Evolutionary conservation across 2,329 filamentous ascomycete genomes (phyloP).

Genomic region (Sphaerulina musiva): DNA sequence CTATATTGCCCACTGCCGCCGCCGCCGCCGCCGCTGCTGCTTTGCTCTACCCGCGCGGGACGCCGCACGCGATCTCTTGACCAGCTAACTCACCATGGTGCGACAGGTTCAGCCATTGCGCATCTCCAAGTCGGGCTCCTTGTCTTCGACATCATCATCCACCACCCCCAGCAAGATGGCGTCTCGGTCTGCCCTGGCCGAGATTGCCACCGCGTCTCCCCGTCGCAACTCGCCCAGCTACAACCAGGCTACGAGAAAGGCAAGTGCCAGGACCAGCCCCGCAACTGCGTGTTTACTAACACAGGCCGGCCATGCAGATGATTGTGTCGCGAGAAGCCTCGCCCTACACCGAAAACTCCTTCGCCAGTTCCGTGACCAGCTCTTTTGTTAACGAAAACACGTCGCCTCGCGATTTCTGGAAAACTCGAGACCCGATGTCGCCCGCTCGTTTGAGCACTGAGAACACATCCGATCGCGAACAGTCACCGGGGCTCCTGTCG

Average conservation of each 20-base stretch:
- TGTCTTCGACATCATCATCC: slow-evolving; percentile 41
- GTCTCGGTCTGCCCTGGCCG: slow-evolving; percentile 63
- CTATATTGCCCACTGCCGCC: slow-evolving; percentile 1
- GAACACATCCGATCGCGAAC: slow-evolving; percentile 53
- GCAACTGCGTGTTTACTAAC: slow-evolving; percentile 11
- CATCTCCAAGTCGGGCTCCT: slow-evolving; percentile 60
- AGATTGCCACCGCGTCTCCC: slow-evolving; percentile 79
- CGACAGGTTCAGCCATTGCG: slow-evolving; percentile 65
- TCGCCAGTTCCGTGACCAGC: background rate
- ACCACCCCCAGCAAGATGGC: slow-evolving; percentile 58
- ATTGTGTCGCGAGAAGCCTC: slow-evolving; percentile 68
- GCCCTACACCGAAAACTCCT: slow-evolving; percentile 50
- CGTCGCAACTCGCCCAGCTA: slow-evolving; percentile 89
- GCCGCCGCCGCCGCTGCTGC: background rate
- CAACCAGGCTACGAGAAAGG: slow-evolving; percentile 66
- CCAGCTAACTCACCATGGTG: slow-evolving; percentile 20
- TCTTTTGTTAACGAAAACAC: slow-evolving; percentile 19
- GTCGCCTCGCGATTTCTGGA: slow-evolving; percentile 88
- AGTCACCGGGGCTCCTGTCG: slow-evolving; percentile 56
- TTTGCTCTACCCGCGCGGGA: background rate
- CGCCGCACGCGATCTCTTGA: background rate
- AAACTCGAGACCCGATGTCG: slow-evolving; percentile 62
- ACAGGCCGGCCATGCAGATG: slow-evolving; percentile 49
- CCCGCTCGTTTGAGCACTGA: slow-evolving; percentile 59
- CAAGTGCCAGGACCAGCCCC: slow-evolving; percentile 2